Conservation (phyloP, 2,329 filamentous ascomycete genomes). For the Botrytis porri region DNA sequence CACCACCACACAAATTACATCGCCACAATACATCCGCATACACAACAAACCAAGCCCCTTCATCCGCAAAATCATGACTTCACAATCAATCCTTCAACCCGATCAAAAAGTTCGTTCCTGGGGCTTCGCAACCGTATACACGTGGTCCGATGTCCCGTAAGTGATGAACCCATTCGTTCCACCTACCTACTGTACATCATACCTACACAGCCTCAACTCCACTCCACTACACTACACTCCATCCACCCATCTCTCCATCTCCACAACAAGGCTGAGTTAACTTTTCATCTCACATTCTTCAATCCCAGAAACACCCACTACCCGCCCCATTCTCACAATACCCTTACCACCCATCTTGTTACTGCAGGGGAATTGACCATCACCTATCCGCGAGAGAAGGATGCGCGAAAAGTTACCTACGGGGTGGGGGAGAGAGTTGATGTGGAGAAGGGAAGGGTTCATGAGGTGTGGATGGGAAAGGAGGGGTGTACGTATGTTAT, state of each 20-base stretch:
- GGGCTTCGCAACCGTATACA: conserved; percentile 69
- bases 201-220: background rate
- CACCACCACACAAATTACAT: background rate
- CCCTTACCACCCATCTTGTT: conserved; percentile 68
- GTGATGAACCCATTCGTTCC: conserved; percentile 36
- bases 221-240: background rate
- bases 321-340: conserved; percentile 61
- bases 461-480: conserved; percentile 68
- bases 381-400: conserved; percentile 58
- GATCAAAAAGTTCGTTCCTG: conserved; percentile 64
- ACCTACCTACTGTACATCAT: background rate
- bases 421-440: conserved; percentile 61
- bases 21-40: background rate
- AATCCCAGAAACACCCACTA: conserved; percentile 64
- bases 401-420: conserved; percentile 55
- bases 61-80: conserved; percentile 21
- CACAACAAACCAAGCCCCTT: background rate
- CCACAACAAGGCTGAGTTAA: conserved; percentile 16
- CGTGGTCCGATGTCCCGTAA: conserved; percentile 69
- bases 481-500: conserved; percentile 67
- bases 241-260: background rate
- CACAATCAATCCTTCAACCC: conserved; percentile 44
- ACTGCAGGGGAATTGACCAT: conserved; percentile 63
- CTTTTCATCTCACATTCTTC: conserved; percentile 16
- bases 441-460: conserved; percentile 59